Percentiles rank a stretch among this genome's conserved stretches.
These are phyloP conservation scores for Neurospora hispaniola DNA, from an alignment of 495 filamentous ascomycete genomes.

Conservation along the genomic window DNA sequence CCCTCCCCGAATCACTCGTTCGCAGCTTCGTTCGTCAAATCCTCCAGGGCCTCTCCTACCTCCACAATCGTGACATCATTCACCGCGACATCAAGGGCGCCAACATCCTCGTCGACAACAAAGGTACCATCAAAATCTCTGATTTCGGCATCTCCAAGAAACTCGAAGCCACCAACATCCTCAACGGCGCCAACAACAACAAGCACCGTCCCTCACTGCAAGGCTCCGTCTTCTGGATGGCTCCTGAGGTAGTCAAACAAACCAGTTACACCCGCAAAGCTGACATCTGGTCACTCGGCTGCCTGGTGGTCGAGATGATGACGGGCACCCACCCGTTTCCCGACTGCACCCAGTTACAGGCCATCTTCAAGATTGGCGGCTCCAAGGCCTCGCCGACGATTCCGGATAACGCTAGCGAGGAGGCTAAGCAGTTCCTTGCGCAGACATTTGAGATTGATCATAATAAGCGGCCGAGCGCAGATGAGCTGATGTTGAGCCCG, in stretches of 20 bases:
- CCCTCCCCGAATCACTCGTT: slow-evolving; percentile 83
- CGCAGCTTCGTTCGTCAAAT: slow-evolving; percentile 97
- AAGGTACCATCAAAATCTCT: slow-evolving; percentile 97
- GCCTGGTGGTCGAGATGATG: slow-evolving; percentile 98
- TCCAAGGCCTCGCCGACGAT: slow-evolving; percentile 80
- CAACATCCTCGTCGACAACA: slow-evolving; percentile 98
- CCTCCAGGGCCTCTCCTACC: slow-evolving; percentile 83
- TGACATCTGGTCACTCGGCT: slow-evolving; percentile 98
- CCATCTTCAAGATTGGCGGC: slow-evolving; percentile 96
- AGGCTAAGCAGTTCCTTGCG: slow-evolving; percentile 75
- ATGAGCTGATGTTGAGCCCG: slow-evolving; percentile 71
- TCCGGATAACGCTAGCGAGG: slow-evolving; percentile 72
- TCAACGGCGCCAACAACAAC: slow-evolving; percentile 53
- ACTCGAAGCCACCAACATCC: slow-evolving; percentile 31
- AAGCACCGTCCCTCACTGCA: slow-evolving; percentile 85
- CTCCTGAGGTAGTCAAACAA: slow-evolving; percentile 94
- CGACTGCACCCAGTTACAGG: slow-evolving; percentile 92
- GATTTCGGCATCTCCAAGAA: slow-evolving; percentile 98
- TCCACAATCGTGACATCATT: slow-evolving; percentile 92
- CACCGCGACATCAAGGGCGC: slow-evolving; percentile 98
- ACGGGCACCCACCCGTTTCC: slow-evolving; percentile 94
- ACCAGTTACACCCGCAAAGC: slow-evolving; percentile 97
- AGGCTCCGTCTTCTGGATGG: slow-evolving; percentile 99
- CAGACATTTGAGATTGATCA: slow-evolving; percentile 94
- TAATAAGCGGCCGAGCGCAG: slow-evolving; percentile 79